Conservation (phyloP, 202 grass and related monocot species). For the Zoysia matrella region DNA sequence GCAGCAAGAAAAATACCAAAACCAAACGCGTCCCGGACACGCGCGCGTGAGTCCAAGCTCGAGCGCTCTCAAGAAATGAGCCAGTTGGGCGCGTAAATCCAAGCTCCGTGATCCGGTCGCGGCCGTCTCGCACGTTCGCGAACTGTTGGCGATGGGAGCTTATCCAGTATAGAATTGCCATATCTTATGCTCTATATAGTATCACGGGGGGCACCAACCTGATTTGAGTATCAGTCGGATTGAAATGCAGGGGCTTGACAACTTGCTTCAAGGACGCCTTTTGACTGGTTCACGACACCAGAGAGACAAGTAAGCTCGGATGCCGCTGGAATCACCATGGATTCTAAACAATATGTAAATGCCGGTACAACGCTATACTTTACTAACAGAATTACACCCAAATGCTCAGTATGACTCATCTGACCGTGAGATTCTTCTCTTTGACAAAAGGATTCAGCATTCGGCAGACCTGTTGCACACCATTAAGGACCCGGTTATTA, state of each 20-base stretch:
- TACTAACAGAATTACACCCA: conserved; percentile 25
- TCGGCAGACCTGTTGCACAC: background rate
- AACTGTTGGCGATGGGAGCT: background rate
- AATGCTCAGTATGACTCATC: background rate
- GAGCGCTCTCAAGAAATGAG: background rate
- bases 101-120: conserved; percentile 41
- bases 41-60: conserved; percentile 12
- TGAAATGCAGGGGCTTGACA: background rate
- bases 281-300: conserved; percentile 49
- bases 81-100: background rate
- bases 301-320: conserved; percentile 35
- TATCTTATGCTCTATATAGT: background rate
- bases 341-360: background rate
- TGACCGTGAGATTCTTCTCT: background rate
- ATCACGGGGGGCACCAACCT: conserved; percentile 14
- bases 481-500: too few relatives aligned
- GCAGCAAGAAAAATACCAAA: background rate
- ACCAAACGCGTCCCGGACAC: background rate
- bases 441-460: conserved; percentile 6
- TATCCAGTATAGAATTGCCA: background rate
- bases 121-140: conserved; percentile 18
- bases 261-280: conserved; percentile 31
- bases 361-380: background rate
- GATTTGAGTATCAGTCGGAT: background rate
- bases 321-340: conserved; percentile 47